A percentile compares a stretch with the other conserved stretches of the same genome.
These are phyloP conservation scores for Suillus bovinus DNA, from an alignment of 768 basidiomycete genomes.

Conservation along the genomic window DNA sequence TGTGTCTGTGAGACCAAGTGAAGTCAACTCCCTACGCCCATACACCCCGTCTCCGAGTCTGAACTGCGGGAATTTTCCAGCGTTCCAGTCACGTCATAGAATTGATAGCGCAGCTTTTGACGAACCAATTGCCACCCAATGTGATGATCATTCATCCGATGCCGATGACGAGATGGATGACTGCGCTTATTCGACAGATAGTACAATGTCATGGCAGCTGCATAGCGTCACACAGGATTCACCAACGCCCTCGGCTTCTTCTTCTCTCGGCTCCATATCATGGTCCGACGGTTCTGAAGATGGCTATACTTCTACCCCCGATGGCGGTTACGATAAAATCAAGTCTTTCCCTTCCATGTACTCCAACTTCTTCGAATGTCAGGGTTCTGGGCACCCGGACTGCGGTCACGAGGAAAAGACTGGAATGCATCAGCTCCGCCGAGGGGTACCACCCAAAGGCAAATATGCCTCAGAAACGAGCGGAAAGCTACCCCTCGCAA, in stretches of 20 bases:
- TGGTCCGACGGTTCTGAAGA: conserved; percentile 15
- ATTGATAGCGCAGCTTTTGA: conserved; percentile 17
- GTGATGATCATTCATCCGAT: not conserved
- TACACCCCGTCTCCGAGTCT: conserved; percentile 25
- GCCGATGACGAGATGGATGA: conserved; percentile 17
- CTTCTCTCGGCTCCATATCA: not conserved
- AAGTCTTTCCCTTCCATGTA: conserved; percentile 21
- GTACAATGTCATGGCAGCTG: conserved; percentile 14
- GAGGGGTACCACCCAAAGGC: conserved; percentile 8
- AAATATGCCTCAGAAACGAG: conserved; percentile 8
- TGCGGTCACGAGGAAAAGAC: not conserved
- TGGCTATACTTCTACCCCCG: conserved; percentile 18
- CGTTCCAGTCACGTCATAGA: conserved; percentile 14
- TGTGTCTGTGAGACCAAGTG: conserved; percentile 24
- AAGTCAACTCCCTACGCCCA: conserved; percentile 29
- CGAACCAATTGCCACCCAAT: not conserved
- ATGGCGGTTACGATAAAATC: conserved; percentile 18
- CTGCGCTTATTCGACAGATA: conserved; percentile 24
- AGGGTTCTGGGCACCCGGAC: conserved; percentile 3
- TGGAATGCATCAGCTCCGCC: not conserved
- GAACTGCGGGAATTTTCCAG: conserved; percentile 19
- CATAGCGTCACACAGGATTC: conserved; percentile 3
- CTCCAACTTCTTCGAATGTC: conserved; percentile 20
- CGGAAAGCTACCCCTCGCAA: not conserved
- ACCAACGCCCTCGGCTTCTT: conserved; percentile 4